Evolutionary conservation across 305 asterid genomes (phyloP).

Genomic region (Fraxinus angustifolia): DNA sequence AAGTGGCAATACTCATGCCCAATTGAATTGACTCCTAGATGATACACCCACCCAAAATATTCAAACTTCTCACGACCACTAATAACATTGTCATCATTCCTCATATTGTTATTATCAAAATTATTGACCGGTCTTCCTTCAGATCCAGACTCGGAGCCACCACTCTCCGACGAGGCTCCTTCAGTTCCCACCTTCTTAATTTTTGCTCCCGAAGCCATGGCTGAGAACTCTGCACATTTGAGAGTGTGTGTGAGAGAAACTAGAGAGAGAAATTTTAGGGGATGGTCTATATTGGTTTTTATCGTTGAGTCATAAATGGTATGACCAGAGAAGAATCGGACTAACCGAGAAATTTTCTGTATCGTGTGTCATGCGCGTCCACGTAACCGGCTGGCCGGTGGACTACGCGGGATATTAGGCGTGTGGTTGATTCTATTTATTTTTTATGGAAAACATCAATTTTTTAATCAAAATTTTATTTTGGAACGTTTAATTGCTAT

Average conservation of each 20-base stretch:
- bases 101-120: slow-evolving; percentile 18
- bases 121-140: slow-evolving; percentile 35
- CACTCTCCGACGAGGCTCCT: slow-evolving; percentile 44
- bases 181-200: slow-evolving; percentile 23
- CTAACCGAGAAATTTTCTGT: neutral
- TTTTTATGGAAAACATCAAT: too few species aligned
- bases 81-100: slow-evolving; percentile 24
- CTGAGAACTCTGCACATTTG: slow-evolving; percentile 19
- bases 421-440: too few species aligned
- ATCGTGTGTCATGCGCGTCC: neutral
- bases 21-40: slow-evolving; percentile 75
- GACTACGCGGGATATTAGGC: neutral
- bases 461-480: too few species aligned
- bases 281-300: neutral
- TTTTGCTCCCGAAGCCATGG: slow-evolving; percentile 36
- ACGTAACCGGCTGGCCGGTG: neutral
- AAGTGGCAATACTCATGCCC: slow-evolving; percentile 84
- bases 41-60: slow-evolving; percentile 85
- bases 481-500: too few species aligned
- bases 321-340: neutral
- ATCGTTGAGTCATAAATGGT: neutral
- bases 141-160: slow-evolving; percentile 53
- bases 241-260: neutral
- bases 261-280: slow-evolving; percentile 19
- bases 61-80: slow-evolving; percentile 40